phyloP scores from a whole-genome alignment of 805 yeast genomes.

The Ogataea glucozyma region DNA sequence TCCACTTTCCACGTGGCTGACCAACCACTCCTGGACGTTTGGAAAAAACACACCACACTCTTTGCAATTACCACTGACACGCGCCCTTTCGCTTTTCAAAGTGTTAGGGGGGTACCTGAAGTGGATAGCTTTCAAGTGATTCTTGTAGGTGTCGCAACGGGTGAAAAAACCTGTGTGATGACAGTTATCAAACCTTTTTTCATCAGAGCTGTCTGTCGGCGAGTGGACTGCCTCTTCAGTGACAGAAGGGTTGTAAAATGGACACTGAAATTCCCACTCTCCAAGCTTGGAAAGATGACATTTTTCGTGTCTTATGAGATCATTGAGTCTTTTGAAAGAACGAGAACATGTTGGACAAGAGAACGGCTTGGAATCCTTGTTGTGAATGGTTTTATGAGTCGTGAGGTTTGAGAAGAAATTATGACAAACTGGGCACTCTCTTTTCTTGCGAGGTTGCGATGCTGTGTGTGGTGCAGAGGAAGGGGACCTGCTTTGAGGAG shows the following conservation, averaged over 20 bases:
- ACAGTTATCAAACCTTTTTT: constrained; percentile 39
- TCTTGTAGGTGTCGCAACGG: constrained; percentile 88
- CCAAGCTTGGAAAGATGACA: constrained; percentile 81
- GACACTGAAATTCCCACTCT: constrained; percentile 72
- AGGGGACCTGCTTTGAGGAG: constrained; percentile 9
- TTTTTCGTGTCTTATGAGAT: constrained; percentile 79
- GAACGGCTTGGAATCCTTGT: constrained; percentile 73
- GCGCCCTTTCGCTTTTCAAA: constrained; percentile 68
- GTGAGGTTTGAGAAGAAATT: constrained; percentile 72
- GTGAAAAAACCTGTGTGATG: constrained; percentile 85
- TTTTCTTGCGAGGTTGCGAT: constrained; percentile 34
- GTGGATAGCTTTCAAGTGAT: constrained; percentile 87
- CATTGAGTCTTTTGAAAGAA: constrained; percentile 88
- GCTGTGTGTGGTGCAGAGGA: constrained; percentile 9
- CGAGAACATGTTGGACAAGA: constrained; percentile 75
- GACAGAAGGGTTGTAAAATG: constrained; percentile 52
- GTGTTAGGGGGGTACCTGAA: constrained; percentile 88
- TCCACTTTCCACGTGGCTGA: constrained; percentile 62
- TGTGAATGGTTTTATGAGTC: constrained; percentile 81
- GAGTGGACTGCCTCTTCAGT: constrained; percentile 26
- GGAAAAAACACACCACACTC: constrained; percentile 68
- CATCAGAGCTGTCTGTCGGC: constrained; percentile 11
- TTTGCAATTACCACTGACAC: constrained; percentile 73
- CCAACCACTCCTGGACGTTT: constrained; percentile 79
- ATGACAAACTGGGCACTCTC: constrained; percentile 41